Percentiles rank a stretch among this genome's conserved stretches.
These are phyloP conservation scores for Escallonia herrerae DNA, from an alignment of 129 eudicot species.

Conservation along the genomic window DNA sequence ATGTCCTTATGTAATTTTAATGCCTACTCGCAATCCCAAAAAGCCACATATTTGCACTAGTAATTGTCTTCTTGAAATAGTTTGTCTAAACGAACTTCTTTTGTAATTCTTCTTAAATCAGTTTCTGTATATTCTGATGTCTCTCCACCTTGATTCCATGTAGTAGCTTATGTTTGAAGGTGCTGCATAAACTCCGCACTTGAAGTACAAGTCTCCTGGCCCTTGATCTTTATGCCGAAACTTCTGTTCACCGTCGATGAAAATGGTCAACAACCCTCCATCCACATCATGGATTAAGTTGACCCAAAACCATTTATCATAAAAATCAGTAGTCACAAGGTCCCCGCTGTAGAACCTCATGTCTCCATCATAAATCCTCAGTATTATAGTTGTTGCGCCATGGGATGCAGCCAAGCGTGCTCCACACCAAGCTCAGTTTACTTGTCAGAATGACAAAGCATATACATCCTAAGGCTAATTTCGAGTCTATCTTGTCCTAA, in stretches of 20 bases:
- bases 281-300: conserved; percentile 41
- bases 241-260: conserved; percentile 21
- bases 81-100: too few species aligned
- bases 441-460: too few species aligned
- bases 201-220: conserved; percentile 34
- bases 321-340: conserved; percentile 23
- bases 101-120: not conserved
- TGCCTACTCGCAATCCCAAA: too few species aligned
- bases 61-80: too few species aligned
- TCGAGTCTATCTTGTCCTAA: too few species aligned
- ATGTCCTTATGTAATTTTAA: too few species aligned
- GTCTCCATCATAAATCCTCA: conserved; percentile 40
- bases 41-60: too few species aligned
- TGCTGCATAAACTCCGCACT: conserved; percentile 47
- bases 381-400: conserved; percentile 21
- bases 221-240: conserved; percentile 32
- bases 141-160: conserved; percentile 50
- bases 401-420: conserved; percentile 10
- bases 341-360: conserved; percentile 29
- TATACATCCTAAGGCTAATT: too few species aligned
- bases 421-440: too few species aligned
- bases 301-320: conserved; percentile 40
- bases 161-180: conserved; percentile 23
- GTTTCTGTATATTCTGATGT: conserved; percentile 30
- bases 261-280: conserved; percentile 27